Conservation (phyloP, 2,329 filamentous ascomycete genomes). For the Phyllosticta citrichinensis region DNA sequence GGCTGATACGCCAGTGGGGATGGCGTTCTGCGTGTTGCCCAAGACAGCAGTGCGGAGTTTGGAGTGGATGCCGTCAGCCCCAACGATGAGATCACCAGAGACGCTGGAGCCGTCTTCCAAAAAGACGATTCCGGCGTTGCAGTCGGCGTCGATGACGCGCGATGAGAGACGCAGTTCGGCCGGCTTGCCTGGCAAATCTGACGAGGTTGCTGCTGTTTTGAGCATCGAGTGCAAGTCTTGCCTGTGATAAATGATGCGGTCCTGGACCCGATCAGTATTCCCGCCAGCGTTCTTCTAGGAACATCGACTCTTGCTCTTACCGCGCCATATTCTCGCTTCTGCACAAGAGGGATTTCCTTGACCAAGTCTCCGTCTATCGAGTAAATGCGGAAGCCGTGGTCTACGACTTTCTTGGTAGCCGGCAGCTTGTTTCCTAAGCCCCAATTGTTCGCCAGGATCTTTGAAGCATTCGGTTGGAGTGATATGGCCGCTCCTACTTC, state of each 20-base stretch:
- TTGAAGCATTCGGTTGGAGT: conserved; percentile 33
- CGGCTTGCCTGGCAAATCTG: background rate
- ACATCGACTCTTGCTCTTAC: background rate
- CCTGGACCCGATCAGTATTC: background rate
- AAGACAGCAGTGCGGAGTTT: conserved; percentile 19
- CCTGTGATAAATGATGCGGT: conserved; percentile 33
- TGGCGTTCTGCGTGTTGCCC: conserved; percentile 14
- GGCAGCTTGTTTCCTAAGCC: conserved; percentile 14
- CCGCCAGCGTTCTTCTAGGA: too few relatives aligned
- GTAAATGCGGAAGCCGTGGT: conserved; percentile 29
- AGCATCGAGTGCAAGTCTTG: conserved; percentile 30
- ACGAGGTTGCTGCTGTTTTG: background rate
- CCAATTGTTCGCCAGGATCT: conserved; percentile 24
- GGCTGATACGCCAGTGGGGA: conserved; percentile 29
- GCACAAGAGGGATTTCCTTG: conserved; percentile 22
- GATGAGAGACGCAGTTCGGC: background rate
- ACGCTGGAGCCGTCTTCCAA: conserved; percentile 12
- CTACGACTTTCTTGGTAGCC: conserved; percentile 23
- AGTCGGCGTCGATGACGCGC: conserved; percentile 18
- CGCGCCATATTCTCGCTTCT: conserved; percentile 26
- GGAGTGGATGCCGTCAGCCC: conserved; percentile 10
- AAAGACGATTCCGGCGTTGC: conserved; percentile 5
- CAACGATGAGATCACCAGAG: background rate
- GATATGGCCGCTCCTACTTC: conserved; percentile 35
- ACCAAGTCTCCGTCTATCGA: conserved; percentile 23